A percentile compares a stretch with the other conserved stretches of the same genome.
Evolutionary conservation across 129 eudicot genomes (phyloP).

Genomic region (Daucus carota): DNA sequence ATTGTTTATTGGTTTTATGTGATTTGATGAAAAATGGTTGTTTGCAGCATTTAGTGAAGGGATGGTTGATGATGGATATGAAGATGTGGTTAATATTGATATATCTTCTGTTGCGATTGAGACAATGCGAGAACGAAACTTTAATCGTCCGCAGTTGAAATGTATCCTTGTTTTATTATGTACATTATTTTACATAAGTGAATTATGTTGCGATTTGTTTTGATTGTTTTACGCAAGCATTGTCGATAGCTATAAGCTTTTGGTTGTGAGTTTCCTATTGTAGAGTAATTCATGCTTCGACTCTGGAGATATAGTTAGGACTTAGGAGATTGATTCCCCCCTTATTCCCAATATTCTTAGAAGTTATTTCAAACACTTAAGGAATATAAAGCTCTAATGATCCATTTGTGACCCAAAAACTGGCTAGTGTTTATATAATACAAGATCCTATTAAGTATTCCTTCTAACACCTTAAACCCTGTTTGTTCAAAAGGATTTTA

Average conservation of each 20-base stretch:
- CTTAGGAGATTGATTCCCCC: background rate
- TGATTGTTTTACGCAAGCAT: background rate
- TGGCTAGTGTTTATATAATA: too few relatives aligned
- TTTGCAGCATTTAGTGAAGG: constrained; percentile 90
- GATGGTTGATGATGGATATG: constrained; percentile 81
- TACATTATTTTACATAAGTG: too few relatives aligned
- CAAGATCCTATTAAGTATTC: too few relatives aligned
- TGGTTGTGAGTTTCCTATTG: background rate
- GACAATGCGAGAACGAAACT: constrained; percentile 66
- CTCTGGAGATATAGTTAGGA: too few relatives aligned
- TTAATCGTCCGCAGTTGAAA: constrained; percentile 44
- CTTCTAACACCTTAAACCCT: too few relatives aligned
- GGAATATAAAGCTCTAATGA: background rate
- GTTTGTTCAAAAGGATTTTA: too few relatives aligned
- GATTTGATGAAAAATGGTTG: background rate
- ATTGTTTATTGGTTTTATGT: background rate
- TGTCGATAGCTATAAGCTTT: background rate
- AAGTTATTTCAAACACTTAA: background rate
- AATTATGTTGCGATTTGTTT: too few relatives aligned
- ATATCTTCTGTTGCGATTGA: constrained; percentile 78
- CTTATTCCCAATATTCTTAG: too few relatives aligned
- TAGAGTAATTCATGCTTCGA: too few relatives aligned
- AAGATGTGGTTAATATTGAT: constrained; percentile 64
- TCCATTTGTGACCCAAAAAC: too few relatives aligned
- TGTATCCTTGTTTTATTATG: constrained; percentile 59